phyloP scores from a whole-genome alignment of 78 protist genomes.

The Dictyostelium discoideum region DNA sequence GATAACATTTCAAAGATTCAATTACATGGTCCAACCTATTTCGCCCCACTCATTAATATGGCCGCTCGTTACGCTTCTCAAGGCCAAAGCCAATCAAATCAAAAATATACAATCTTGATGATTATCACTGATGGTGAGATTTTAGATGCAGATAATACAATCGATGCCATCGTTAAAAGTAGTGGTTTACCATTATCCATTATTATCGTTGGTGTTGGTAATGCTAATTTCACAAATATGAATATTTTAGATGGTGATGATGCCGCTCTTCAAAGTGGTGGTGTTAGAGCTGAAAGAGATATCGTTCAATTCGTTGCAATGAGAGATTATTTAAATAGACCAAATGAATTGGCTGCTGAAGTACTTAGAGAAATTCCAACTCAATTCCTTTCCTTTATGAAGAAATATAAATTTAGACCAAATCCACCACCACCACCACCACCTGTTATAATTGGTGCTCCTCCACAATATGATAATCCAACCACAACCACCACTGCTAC shows the following conservation, averaged over 20 bases:
- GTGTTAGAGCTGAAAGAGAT: slow-evolving; percentile 78
- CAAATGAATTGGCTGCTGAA: slow-evolving; percentile 61
- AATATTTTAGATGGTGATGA: slow-evolving; percentile 88
- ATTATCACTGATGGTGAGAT: slow-evolving; percentile 94
- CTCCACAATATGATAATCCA: neutral
- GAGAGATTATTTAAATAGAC: slow-evolving; percentile 13
- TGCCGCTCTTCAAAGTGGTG: neutral
- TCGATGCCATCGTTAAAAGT: slow-evolving; percentile 56
- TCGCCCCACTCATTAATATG: slow-evolving; percentile 76
- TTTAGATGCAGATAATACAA: slow-evolving; percentile 87
- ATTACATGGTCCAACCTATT: slow-evolving; percentile 85
- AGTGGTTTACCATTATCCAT: slow-evolving; percentile 86
- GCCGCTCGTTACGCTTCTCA: neutral
- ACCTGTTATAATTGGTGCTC: neutral
- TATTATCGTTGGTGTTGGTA: slow-evolving; percentile 93
- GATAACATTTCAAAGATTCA: slow-evolving; percentile 29
- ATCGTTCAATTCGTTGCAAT: slow-evolving; percentile 92
- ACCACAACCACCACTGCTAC: neutral
- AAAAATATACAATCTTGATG: slow-evolving; percentile 83
- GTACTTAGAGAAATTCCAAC: slow-evolving; percentile 73
- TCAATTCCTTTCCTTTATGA: slow-evolving; percentile 38
- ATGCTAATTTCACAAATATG: slow-evolving; percentile 84
- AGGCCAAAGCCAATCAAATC: slow-evolving; percentile 11
- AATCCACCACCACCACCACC: slow-evolving; percentile 53
- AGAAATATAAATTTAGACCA: slow-evolving; percentile 20